Conservation (phyloP, 495 filamentous ascomycete species). For the Cetradonia linearis region DNA sequence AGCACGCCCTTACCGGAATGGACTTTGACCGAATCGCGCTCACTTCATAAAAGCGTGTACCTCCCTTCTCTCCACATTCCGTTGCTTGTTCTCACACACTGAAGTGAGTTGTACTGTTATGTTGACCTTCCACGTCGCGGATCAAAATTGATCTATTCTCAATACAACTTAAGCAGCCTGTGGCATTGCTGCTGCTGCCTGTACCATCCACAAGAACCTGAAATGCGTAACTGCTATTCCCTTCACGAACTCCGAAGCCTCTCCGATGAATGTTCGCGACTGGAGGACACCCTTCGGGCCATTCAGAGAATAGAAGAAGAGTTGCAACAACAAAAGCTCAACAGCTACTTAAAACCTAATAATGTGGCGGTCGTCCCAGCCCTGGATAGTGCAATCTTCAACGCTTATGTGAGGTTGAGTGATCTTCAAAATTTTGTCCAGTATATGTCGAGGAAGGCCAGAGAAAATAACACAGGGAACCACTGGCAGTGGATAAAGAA, state of each 20-base stretch:
- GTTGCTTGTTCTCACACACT: too few relatives aligned
- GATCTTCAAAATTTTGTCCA: neutral
- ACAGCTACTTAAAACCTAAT: neutral
- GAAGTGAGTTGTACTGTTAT: neutral
- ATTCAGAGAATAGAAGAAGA: neutral
- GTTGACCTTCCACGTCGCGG: neutral
- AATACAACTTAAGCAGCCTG: neutral
- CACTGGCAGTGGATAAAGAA: neutral
- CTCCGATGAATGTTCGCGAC: neutral
- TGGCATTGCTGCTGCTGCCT: neutral
- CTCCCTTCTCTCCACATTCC: too few relatives aligned
- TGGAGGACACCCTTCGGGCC: neutral
- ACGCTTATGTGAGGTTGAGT: neutral
- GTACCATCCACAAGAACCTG: neutral
- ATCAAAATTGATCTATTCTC: neutral
- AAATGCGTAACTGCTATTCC: neutral
- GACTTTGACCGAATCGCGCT: too few relatives aligned
- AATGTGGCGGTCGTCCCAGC: neutral
- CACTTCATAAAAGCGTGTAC: too few relatives aligned
- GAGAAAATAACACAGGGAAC: neutral
- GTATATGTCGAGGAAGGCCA: neutral
- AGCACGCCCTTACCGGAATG: too few relatives aligned
- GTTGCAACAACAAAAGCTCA: neutral
- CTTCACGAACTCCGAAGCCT: neutral
- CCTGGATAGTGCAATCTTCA: neutral